phyloP scores from a whole-genome alignment of 257 asterid species.

The Cordia subcordata region DNA sequence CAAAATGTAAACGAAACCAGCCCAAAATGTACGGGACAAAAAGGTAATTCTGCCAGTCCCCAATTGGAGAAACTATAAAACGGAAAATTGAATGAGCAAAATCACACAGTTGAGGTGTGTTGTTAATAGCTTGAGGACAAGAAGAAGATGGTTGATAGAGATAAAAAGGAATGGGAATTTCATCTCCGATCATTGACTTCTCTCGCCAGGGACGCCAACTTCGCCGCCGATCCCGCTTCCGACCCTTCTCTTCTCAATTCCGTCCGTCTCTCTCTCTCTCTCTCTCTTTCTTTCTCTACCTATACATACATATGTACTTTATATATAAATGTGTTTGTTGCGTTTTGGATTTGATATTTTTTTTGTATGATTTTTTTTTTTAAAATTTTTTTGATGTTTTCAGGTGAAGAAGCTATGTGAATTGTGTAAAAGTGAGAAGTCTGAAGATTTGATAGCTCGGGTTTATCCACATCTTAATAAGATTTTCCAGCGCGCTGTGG shows the following conservation, averaged over 20 bases:
- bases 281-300: neutral
- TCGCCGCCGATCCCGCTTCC: conserved; percentile 60
- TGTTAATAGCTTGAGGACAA: too few species aligned
- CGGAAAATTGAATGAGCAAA: too few species aligned
- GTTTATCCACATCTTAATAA: conserved; percentile 78
- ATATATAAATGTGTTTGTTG: neutral
- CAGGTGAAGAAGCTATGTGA: conserved; percentile 68
- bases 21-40: too few species aligned
- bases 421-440: conserved; percentile 65
- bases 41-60: too few species aligned
- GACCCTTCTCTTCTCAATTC: conserved; percentile 72
- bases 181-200: conserved; percentile 77
- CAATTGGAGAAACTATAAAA: too few species aligned
- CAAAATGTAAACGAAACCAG: too few species aligned
- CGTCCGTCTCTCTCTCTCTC: conserved; percentile 19
- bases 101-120: too few species aligned
- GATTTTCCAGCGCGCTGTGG: conserved; percentile 72
- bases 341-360: neutral
- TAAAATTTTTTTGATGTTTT: conserved; percentile 8
- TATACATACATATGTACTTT: neutral
- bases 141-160: neutral
- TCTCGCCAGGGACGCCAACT: conserved; percentile 71
- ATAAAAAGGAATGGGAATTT: conserved; percentile 53
- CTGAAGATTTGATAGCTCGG: conserved; percentile 80
- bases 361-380: conserved; percentile 2